Percentiles rank a stretch among this genome's conserved stretches.
These are phyloP conservation scores for Aspergillus piperis DNA, from an alignment of 2,329 filamentous ascomycete genomes.

Conservation along the genomic window DNA sequence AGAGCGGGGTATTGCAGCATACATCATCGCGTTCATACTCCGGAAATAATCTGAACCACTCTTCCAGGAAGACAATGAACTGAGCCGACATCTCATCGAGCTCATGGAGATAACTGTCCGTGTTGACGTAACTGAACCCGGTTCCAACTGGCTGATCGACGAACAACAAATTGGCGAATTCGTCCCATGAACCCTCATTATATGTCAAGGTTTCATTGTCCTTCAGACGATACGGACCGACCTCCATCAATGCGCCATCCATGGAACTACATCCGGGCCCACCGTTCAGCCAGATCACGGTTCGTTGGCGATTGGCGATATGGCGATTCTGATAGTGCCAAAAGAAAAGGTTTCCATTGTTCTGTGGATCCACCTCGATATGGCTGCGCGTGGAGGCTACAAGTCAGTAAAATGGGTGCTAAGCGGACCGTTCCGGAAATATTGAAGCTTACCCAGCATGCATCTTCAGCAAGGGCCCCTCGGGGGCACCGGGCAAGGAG, in stretches of 20 bases:
- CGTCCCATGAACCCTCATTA: conserved; percentile 97
- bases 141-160: conserved; percentile 97
- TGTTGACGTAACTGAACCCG: conserved; percentile 93
- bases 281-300: conserved; percentile 95
- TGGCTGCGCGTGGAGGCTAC: conserved; percentile 60
- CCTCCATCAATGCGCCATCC: conserved; percentile 94
- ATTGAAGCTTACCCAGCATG: conserved; percentile 77
- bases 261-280: conserved; percentile 96
- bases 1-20: conserved; percentile 44
- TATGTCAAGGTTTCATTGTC: conserved; percentile 70
- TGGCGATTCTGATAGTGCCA: conserved; percentile 97
- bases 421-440: neutral
- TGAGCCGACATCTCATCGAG: conserved; percentile 86
- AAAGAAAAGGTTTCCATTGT: conserved; percentile 95
- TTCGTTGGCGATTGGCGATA: conserved; percentile 86
- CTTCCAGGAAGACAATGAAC: conserved; percentile 85
- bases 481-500: conserved; percentile 79
- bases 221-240: conserved; percentile 87
- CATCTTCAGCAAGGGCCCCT: conserved; percentile 84
- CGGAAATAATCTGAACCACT: conserved; percentile 87
- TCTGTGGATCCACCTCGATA: conserved; percentile 80
- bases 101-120: conserved; percentile 81
- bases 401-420: neutral
- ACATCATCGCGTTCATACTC: conserved; percentile 92
- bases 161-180: conserved; percentile 95